Base-by-base conservation (phyloP, 768 basidiomycete genomes). In the Vishniacozyma victoriae region DNA sequence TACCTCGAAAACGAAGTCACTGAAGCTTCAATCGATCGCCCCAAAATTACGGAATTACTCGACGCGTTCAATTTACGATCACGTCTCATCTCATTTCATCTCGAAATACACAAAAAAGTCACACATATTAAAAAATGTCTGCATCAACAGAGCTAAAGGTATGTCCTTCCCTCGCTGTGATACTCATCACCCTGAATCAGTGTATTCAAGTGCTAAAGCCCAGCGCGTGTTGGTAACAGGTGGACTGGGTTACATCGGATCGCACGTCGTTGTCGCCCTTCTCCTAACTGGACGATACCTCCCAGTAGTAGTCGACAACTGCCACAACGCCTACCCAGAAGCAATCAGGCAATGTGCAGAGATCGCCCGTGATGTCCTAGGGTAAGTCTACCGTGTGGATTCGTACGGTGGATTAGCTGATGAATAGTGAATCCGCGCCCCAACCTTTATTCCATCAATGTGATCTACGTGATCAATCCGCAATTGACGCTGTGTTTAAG, bases 291-390 rank as follows among this genome's bases (percentile, higher is more conserved):
- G 88, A 49, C 77, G 82, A 55, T 99, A 86, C 79, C 87, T 86
- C 69, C 88, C 96, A 62, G 81, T 95, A 55, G 85, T 91, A n/a
- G 79, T 97, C 60, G 93, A 99, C 77, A 97, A 96, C 76, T 77
- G 85, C 75, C 83, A 90, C 74, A 99, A 99, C 71, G 91, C 95
- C 2, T 80, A 81, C 57, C 81, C 86, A 2, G 76, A 76, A 16
- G 80, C 89, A 2, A 78, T 93, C 39, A 73, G 76, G 46, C 82
- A 86, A 38, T 62, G 65, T 52, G 84, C 83, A 15, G 79, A 87
- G 72, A 78, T 97, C 46, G 89, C 91, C 2, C 78, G 77, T 55
- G 80, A 79, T 37, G 82, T 82, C 57, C 77, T 95, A n/a, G 69
- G 66, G 69, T 70, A 48, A 50, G 71, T 50, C 35, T 19, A 23